phyloP scores from a whole-genome alignment of 2,329 filamentous ascomycete genomes.

The Macrophomina phaseolina region DNA sequence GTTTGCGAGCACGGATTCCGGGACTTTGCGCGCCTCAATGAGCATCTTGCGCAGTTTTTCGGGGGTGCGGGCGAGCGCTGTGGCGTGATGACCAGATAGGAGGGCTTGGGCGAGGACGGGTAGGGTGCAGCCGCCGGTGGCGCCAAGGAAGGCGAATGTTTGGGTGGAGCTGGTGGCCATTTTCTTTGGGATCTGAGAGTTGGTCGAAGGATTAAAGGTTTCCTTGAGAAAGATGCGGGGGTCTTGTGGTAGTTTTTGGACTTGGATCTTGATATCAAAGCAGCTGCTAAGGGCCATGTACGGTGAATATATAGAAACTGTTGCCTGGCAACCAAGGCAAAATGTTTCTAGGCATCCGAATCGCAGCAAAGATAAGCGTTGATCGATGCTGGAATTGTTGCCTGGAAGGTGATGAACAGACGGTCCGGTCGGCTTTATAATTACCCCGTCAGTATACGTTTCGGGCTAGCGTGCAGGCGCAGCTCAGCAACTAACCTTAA shows the following conservation, averaged over 20 bases:
- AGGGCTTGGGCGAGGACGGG: slow-evolving; percentile 53
- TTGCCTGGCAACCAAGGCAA: too few species aligned
- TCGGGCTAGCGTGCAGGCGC: not conserved
- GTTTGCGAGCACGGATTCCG: slow-evolving; percentile 40
- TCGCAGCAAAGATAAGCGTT: too few species aligned
- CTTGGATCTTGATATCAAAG: too few species aligned
- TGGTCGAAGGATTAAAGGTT: not conserved
- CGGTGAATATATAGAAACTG: too few species aligned
- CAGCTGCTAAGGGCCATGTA: too few species aligned
- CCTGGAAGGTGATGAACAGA: not conserved
- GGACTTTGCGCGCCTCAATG: slow-evolving; percentile 45
- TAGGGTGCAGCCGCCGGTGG: slow-evolving; percentile 56
- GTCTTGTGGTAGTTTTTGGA: too few species aligned
- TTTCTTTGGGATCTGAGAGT: not conserved
- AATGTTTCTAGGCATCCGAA: too few species aligned
- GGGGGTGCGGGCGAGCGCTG: slow-evolving; percentile 53
- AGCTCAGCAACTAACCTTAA: not conserved
- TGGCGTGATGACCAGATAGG: slow-evolving; percentile 46
- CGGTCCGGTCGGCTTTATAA: not conserved
- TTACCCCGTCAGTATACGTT: slow-evolving; percentile 1
- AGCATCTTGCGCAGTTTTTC: slow-evolving; percentile 56
- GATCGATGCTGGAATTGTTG: not conserved
- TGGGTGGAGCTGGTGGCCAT: slow-evolving; percentile 15
- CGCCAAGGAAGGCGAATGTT: slow-evolving; percentile 59
- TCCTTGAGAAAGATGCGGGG: not conserved